Base-by-base conservation (phyloP, 2,329 filamentous ascomycete species). In the Aspergillus sergii region DNA sequence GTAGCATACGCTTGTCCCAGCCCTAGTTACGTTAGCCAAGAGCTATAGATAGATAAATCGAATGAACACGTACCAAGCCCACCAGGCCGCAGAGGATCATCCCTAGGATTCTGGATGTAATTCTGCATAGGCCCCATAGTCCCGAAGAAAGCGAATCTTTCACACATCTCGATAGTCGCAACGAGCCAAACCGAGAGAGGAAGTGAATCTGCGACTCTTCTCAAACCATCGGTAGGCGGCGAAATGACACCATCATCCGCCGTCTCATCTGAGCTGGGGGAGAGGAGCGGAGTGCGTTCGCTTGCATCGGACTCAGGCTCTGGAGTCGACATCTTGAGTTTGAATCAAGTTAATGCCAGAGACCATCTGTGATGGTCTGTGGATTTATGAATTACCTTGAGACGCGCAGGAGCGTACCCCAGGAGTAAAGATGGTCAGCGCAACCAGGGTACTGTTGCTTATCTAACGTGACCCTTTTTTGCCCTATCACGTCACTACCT, bases 141-240 rank as follows among this genome's bases (percentile, higher is more conserved):
- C 21, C 61, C 58, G 16, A 56, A 61, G 43, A 57, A 64, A 23
- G 61, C 50, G 10, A 64, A 61, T 34, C 58, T 32, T 41, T 64
- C 61, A 23, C 58, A 60, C 12, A 60, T 36, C 58, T 64, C 61
- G 21, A 64, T 61, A 19, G 34, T 58, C 23, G 61, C 61, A 43
- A 64, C 53, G 11, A 60, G 51, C 46, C 51, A 64, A 23, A 58
- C 61, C 7, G 54, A 39, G n/a, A 57, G 21, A n/a, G 54, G 54
- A 8, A 57, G 39, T 14, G 45, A 48, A 48, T 48, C 45, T 16
- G 45, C 23, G 45, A 48, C 14, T 23, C 14, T 28, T 19, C 45
- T 48, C 23, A 28, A 1, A 1, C 45, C 2, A 48, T 48, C 23
- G 2, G 12, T 28, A 48, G 45, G 21, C 45, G 23, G 23, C 23